phyloP scores from a whole-genome alignment of 306 rosid genomes.

The Vigna unguiculata region DNA sequence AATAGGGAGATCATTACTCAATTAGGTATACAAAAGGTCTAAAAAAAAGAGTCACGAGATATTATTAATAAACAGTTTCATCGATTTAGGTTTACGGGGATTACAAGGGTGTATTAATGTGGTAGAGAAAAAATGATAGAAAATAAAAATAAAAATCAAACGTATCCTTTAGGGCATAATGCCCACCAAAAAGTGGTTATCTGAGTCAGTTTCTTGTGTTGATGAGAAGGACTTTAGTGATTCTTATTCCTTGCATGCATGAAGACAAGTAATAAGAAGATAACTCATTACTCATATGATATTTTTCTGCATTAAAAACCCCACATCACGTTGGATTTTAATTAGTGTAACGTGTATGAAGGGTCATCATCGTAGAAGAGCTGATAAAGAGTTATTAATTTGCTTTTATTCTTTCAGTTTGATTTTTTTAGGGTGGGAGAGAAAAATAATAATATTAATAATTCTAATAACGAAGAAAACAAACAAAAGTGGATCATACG shows the following conservation, averaged over 20 bases:
- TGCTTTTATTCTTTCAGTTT: neutral
- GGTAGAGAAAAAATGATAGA: neutral
- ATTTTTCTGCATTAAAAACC: neutral
- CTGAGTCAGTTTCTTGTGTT: neutral
- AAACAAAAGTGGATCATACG: neutral
- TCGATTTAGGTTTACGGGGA: no score
- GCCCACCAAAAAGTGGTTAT: neutral
- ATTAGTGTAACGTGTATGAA: neutral
- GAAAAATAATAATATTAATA: neutral
- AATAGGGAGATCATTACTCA: no score
- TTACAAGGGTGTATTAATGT: no score
- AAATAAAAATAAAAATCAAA: neutral
- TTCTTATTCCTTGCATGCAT: slow-evolving; percentile 7
- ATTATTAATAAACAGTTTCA: no score
- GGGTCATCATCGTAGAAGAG: neutral
- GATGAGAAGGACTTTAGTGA: slow-evolving; percentile 4
- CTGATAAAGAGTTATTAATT: no score
- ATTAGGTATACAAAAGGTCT: no score
- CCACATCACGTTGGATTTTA: neutral
- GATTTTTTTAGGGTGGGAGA: neutral
- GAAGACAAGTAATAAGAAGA: slow-evolving; percentile 9
- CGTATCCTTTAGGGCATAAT: neutral
- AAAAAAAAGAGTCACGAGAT: no score
- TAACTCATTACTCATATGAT: neutral
- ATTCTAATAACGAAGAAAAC: neutral